Conservation (phyloP, 768 basidiomycete genomes). For the Suillus plorans region DNA sequence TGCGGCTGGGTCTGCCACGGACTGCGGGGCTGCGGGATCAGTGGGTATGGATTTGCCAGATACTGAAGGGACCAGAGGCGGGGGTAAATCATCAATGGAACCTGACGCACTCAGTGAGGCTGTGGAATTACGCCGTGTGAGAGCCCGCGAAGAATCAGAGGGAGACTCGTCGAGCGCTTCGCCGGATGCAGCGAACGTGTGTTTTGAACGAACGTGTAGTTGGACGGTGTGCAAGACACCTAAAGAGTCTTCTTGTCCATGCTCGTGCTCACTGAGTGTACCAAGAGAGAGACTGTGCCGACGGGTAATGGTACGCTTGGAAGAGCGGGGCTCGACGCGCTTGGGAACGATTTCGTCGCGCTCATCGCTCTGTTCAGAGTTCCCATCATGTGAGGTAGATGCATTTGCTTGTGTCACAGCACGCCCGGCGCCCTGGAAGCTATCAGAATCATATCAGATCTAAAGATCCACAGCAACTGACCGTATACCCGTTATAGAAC, state of each 20-base stretch:
- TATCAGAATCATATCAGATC: constrained; percentile 7
- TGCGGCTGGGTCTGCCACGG: constrained; percentile 24
- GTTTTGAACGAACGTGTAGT: constrained; percentile 59
- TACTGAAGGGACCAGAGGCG: constrained; percentile 15
- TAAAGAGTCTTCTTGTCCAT: constrained; percentile 33
- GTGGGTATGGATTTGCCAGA: constrained; percentile 7
- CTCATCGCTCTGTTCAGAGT: constrained; percentile 53
- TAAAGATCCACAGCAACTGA: constrained; percentile 33
- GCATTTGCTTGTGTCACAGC: constrained; percentile 73
- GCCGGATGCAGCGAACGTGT: constrained; percentile 47
- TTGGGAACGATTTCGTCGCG: constrained; percentile 45
- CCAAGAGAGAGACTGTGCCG: constrained; percentile 62
- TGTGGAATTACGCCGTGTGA: constrained; percentile 50
- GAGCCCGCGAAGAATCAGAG: constrained; percentile 26
- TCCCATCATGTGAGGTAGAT: constrained; percentile 53
- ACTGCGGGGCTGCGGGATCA: constrained; percentile 30
- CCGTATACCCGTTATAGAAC: constrained; percentile 67
- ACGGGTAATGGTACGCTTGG: constrained; percentile 48
- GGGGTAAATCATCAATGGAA: constrained; percentile 19
- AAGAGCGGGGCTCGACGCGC: constrained; percentile 29
- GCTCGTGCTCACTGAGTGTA: constrained; percentile 39
- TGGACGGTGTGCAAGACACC: constrained; percentile 65
- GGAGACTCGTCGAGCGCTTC: constrained; percentile 17
- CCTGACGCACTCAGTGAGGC: constrained; percentile 30
- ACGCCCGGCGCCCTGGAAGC: constrained; percentile 60